Conservation (phyloP, 2,329 filamentous ascomycete genomes). For the Xylariaceae sp. region DNA sequence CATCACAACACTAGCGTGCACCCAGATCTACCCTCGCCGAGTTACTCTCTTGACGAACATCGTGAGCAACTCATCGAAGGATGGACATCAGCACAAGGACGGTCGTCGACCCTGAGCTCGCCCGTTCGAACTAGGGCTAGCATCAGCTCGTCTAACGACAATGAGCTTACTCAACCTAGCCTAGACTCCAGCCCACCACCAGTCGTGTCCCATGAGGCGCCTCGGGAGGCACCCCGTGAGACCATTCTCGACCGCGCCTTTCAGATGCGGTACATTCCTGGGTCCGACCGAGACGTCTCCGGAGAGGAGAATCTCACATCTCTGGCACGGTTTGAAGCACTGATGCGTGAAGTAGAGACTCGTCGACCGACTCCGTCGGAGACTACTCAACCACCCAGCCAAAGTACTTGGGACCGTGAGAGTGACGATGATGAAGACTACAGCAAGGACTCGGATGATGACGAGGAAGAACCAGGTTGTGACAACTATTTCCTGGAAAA, state of each 20-base stretch:
- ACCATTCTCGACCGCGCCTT: conserved; percentile 65
- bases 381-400: conserved; percentile 37
- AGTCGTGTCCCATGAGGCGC: conserved; percentile 33
- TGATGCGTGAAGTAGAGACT: conserved; percentile 58
- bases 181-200: conserved; percentile 48
- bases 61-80: conserved; percentile 54
- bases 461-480: conserved; percentile 38
- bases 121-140: conserved; percentile 51
- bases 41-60: conserved; percentile 48
- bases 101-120: conserved; percentile 54
- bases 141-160: conserved; percentile 45
- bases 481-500: conserved; percentile 37
- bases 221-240: conserved; percentile 49
- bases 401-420: conserved; percentile 49
- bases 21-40: conserved; percentile 52
- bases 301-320: conserved; percentile 61
- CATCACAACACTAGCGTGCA: conserved; percentile 49
- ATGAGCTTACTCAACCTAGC: conserved; percentile 35
- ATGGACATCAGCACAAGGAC: conserved; percentile 55
- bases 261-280: conserved; percentile 57
- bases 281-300: conserved; percentile 47
- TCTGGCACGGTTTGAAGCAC: conserved; percentile 58
- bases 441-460: conserved; percentile 36
- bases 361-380: conserved; percentile 38
- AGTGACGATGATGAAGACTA: conserved; percentile 40